phyloP scores from a whole-genome alignment of 176 grass and related monocot species.

The Raddia distichophylla region DNA sequence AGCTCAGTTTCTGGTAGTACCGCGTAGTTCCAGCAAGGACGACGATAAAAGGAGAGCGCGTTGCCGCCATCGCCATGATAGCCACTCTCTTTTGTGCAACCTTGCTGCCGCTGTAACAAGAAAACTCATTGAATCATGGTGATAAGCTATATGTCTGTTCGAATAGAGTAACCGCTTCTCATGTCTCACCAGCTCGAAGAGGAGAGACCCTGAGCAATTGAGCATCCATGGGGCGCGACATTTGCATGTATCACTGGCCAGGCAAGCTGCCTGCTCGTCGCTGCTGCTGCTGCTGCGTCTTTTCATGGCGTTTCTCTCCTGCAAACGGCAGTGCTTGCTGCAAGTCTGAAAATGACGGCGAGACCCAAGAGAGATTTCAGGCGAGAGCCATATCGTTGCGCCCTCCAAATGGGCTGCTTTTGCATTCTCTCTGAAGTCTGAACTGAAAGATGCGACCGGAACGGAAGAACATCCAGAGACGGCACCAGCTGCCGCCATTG shows the following conservation, averaged over 20 bases:
- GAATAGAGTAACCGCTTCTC: conserved; percentile 14
- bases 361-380: background rate
- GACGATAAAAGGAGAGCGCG: background rate
- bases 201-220: no score
- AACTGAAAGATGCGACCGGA: background rate
- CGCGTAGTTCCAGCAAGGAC: conserved; percentile 21
- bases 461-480: background rate
- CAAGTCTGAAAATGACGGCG: background rate
- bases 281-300: background rate
- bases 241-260: background rate
- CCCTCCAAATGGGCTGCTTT: conserved; percentile 7
- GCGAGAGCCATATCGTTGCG: background rate
- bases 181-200: background rate
- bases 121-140: conserved; percentile 3
- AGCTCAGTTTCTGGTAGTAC: background rate
- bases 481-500: background rate
- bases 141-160: conserved; percentile 14
- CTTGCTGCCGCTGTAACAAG: conserved; percentile 3
- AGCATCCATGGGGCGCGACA: background rate
- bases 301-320: background rate
- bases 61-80: background rate
- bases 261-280: background rate
- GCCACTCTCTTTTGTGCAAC: conserved; percentile 1
- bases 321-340: background rate
- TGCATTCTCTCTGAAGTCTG: background rate